Evolutionary conservation across 768 basidiomycete genomes (phyloP).

Genomic region (Serendipita sp.): DNA sequence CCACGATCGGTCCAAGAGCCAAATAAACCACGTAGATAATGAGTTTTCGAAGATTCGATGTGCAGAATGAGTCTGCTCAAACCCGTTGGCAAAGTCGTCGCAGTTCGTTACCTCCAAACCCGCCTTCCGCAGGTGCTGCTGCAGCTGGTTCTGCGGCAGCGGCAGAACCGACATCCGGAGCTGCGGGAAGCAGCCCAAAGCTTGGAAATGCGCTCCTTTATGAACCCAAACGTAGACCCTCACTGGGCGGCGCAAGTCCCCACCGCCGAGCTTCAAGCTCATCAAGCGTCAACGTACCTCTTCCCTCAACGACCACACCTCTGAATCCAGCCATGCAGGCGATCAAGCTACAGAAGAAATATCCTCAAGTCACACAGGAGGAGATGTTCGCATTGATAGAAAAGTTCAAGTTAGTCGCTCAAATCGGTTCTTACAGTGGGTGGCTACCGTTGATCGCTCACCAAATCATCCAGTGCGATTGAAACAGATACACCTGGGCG

Average conservation of each 20-base stretch:
- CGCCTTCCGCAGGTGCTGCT: background rate
- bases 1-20: no score
- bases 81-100: background rate
- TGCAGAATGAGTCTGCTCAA: conserved; percentile 1
- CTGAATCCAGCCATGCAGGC: conserved; percentile 45
- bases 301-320: background rate
- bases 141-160: background rate
- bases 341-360: conserved; percentile 78
- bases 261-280: background rate
- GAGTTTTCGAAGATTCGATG: background rate
- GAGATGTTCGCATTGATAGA: conserved; percentile 92
- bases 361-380: conserved; percentile 78
- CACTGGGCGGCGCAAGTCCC: background rate
- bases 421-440: background rate
- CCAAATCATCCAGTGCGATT: conserved; percentile 36
- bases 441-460: background rate
- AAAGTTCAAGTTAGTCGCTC: conserved; percentile 73
- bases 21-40: background rate
- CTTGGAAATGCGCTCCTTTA: background rate
- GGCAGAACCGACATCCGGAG: background rate
- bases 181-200: background rate
- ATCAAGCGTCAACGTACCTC: background rate
- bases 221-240: background rate
- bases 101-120: background rate
- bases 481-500: conserved; percentile 68